Evolutionary conservation across 2,329 filamentous ascomycete species (phyloP), one percentile per base, ranked within the genome.

Genomic region (Diaporthe sp.): DNA sequence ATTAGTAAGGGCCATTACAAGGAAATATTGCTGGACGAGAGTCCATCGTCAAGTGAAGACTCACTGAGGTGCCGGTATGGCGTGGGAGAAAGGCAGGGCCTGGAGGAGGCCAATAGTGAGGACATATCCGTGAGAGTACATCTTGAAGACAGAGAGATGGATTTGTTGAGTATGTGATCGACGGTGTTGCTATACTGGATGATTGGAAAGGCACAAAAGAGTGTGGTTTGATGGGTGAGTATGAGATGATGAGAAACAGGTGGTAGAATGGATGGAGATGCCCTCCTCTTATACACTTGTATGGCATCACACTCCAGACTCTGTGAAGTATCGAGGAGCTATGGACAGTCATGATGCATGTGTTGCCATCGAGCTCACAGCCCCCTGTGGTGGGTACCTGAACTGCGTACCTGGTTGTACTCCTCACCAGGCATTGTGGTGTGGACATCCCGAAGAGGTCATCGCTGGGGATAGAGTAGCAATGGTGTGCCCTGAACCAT

Each of bases 51-150:
- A 25, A 17, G 7, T n/a, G 4, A 4, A 46, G 28, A n/a, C 75
- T 67, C 28, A 77, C 75, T 73, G 73, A 59, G 75, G 75, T 28
- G 75, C 69, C 13, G 75, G 75, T 9, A 59, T 59, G 19, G 61
- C 73, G 13, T 25, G 1, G 42, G 73, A 53, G 49, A 73, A 65
- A 28, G 69, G 73, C 49, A 73, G 15, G 37, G 73, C 69, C 57
- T 77, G 73, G 49, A 77, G 69, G 25, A 77, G 57, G 49, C 69
- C 57, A 51, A 75, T 4, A 6, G 53, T 58, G 3, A 77, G 42
- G 55, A 71, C 15, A 31, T 25, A 28, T 17, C 59, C 59, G 25
- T 34, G 68, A 46, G 68, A 34, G 37, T 62, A 75, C 73, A 75
- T 75, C 17, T n/a, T 73, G 46, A 31, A 46, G 6, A 42, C 4